Conservation (phyloP, 495 filamentous ascomycete genomes). For the Hypomontagnella submonticulosa region DNA sequence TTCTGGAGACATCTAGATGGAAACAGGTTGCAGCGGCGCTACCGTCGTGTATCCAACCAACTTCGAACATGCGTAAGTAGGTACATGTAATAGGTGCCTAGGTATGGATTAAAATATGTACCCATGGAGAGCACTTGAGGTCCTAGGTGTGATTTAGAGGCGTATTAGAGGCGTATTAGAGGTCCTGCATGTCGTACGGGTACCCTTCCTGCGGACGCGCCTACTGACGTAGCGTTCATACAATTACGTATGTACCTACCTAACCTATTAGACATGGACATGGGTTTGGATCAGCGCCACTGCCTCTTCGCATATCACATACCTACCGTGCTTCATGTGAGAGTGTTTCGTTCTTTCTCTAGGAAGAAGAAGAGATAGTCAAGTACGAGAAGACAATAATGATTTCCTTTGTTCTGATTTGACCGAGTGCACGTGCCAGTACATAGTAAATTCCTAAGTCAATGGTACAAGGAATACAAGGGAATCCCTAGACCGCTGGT, state of each 20-base stretch:
- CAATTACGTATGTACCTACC: conserved; percentile 12
- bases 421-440: conserved; percentile 4
- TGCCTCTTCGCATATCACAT: conserved; percentile 2
- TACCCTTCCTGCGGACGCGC: no score
- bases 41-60: conserved; percentile 32
- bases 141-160: no score
- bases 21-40: conserved; percentile 32
- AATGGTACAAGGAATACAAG: conserved; percentile 3
- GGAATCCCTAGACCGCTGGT: conserved; percentile 12
- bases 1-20: conserved; percentile 9
- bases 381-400: not conserved
- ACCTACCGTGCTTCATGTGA: no score
- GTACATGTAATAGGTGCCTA: not conserved
- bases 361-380: not conserved
- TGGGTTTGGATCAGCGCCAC: conserved; percentile 9
- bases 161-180: no score
- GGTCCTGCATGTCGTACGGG: no score
- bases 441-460: not conserved
- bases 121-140: no score
- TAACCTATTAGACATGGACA: not conserved
- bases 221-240: conserved; percentile 2
- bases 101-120: not conserved
- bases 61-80: conserved; percentile 4
- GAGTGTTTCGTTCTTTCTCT: no score
- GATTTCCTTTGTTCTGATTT: conserved; percentile 5